Base-by-base conservation (phyloP, 1,284 basidiomycete species). In the Sporisorium exsertum region DNA sequence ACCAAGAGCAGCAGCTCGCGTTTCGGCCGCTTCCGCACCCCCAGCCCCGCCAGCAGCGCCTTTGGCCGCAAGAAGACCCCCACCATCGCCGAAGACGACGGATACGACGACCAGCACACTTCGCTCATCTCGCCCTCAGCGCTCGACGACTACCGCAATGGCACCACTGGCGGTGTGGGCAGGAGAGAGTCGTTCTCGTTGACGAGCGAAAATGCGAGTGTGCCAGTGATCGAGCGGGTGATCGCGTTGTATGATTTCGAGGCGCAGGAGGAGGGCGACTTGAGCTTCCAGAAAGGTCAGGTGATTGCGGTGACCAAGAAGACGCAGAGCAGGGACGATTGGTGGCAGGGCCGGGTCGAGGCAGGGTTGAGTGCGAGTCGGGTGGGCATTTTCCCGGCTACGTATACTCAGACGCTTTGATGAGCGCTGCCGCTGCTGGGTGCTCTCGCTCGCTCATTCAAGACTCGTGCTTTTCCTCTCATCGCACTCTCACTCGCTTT, bases 171-270 rank as follows among this genome's bases (percentile, higher is more conserved):
- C 9, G 52, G 29, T 4, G 45, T 18, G 16, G 43, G 20, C 15
- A 49, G 64, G 40, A 37, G 58, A 16, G 61, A 68, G 37, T 54
- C 57, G 4, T 60, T 58, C 20, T 70, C 74, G 20, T 33, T 72
- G 20, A 33, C 65, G 12, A 61, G n/a, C 32, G 53, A 65, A 47
- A 76, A 71, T 10, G 64, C 69, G 5, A 57, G 43, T 16, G 65
- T 69, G 13, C 69, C 64, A 2, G 63, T 72, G n/a, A 53, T 73
- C 52, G 72, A 73, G 12, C 56, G 73, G 9, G 83, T 83, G 3
- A 26, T 84, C 1, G 84, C 84, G 8, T 58, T 78, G 42, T 84
- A 70, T 58, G 81, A 84, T 24, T 85, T 82, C 32, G 74, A 80
- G 20, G 83, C 77, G 10, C 74, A 80, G 61, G 71, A 81, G 29